phyloP scores from a whole-genome alignment of 169 alveolate genomes.

The Plasmodium ovale region DNA sequence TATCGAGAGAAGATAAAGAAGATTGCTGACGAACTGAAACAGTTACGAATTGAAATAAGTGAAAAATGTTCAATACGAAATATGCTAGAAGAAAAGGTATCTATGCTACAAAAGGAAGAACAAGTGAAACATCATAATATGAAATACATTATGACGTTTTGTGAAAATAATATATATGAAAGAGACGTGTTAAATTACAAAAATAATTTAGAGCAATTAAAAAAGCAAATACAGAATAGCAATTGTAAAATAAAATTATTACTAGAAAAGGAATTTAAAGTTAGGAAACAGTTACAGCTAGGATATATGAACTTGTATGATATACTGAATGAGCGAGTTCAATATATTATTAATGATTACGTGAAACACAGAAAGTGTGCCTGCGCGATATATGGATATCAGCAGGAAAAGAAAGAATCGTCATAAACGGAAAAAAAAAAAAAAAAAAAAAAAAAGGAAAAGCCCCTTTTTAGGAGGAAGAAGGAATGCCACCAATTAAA shows the following conservation, averaged over 20 bases:
- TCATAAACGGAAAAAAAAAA: not conserved
- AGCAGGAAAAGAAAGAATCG: constrained; percentile 42
- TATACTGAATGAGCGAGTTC: constrained; percentile 48
- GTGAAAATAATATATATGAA: constrained; percentile 56
- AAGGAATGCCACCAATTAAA: too few relatives aligned
- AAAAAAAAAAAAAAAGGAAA: not conserved
- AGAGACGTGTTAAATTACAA: constrained; percentile 18
- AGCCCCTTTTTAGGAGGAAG: too few relatives aligned
- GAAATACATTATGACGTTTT: constrained; percentile 40
- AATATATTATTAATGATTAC: constrained; percentile 40
- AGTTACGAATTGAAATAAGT: constrained; percentile 47
- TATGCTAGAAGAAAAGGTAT: constrained; percentile 45
- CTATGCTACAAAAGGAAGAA: constrained; percentile 60
- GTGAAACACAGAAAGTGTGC: constrained; percentile 72
- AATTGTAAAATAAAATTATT: constrained; percentile 56
- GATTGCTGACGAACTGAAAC: constrained; percentile 30
- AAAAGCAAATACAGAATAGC: constrained; percentile 65
- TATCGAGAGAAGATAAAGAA: constrained; percentile 43
- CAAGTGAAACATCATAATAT: constrained; percentile 45
- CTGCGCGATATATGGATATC: constrained; percentile 68
- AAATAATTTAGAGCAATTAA: constrained; percentile 18
- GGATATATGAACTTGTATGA: constrained; percentile 49
- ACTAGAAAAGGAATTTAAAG: constrained; percentile 68
- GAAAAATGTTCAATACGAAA: constrained; percentile 48
- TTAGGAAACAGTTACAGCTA: constrained; percentile 46